These are phyloP conservation scores for Trypanosoma cruzi DNA, from an alignment of 208 protist genomes.

Conservation along the genomic window DNA sequence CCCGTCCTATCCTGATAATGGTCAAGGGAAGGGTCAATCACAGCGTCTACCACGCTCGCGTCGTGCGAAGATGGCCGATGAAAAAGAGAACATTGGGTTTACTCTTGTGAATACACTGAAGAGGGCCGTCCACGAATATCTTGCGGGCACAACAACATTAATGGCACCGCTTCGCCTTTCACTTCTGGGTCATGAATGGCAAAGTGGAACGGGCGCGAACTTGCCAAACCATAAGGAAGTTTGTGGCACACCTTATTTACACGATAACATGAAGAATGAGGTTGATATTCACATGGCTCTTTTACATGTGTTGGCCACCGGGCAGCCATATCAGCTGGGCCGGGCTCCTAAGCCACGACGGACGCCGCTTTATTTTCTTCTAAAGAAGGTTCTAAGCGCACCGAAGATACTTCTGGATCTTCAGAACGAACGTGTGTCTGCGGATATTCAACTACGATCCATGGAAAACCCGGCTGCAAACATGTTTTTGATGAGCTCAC, in stretches of 20 bases:
- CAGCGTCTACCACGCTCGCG: neutral
- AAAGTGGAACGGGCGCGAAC: neutral
- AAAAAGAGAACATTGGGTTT: conserved; percentile 5
- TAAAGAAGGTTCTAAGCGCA: conserved; percentile 13
- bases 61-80: neutral
- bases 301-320: conserved; percentile 18
- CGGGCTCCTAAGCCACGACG: neutral
- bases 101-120: conserved; percentile 15
- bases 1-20: neutral
- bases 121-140: conserved; percentile 11
- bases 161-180: neutral
- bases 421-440: conserved; percentile 22
- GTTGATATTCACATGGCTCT: conserved; percentile 1
- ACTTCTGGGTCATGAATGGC: conserved; percentile 12
- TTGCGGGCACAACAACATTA: neutral
- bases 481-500: neutral
- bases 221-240: neutral
- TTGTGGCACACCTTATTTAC: neutral
- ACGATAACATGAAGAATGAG: neutral
- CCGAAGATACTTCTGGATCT: conserved; percentile 25
- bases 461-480: conserved; percentile 27
- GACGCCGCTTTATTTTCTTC: conserved; percentile 11
- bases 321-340: neutral
- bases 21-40: neutral
- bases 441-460: conserved; percentile 32